Percentiles rank a stretch among this genome's conserved stretches.
Evolutionary conservation across 2,329 filamentous ascomycete genomes (phyloP).

Genomic region (Pseudocercospora vitis): DNA sequence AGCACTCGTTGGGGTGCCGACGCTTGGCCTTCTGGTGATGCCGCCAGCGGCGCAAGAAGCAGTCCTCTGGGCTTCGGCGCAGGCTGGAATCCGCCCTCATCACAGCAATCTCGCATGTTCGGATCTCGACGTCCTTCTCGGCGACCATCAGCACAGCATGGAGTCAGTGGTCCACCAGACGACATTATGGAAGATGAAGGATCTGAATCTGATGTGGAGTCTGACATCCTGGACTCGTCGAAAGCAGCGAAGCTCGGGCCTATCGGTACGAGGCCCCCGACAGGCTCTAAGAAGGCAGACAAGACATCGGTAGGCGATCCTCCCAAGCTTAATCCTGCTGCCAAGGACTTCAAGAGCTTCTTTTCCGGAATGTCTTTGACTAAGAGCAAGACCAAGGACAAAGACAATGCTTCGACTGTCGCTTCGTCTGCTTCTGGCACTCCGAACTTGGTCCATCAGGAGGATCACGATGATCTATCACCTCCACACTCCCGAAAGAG

Average conservation of each 20-base stretch:
- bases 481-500: slow-evolving; percentile 43
- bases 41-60: slow-evolving; percentile 38
- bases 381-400: slow-evolving; percentile 40
- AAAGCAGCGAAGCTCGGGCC: slow-evolving; percentile 59
- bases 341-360: slow-evolving; percentile 79
- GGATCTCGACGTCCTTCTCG: slow-evolving; percentile 73
- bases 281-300: slow-evolving; percentile 25
- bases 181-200: slow-evolving; percentile 53
- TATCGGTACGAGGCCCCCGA: slow-evolving; percentile 69
- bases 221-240: slow-evolving; percentile 41
- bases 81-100: slow-evolving; percentile 57
- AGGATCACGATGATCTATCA: slow-evolving; percentile 35
- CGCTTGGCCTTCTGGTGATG: slow-evolving; percentile 33
- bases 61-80: slow-evolving; percentile 40
- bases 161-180: slow-evolving; percentile 64
- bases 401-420: slow-evolving; percentile 24
- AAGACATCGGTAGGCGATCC: slow-evolving; percentile 40
- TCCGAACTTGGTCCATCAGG: slow-evolving; percentile 27
- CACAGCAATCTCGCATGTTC: slow-evolving; percentile 32
- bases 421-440: slow-evolving; percentile 23
- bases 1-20: slow-evolving; percentile 54
- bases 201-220: slow-evolving; percentile 30
- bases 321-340: slow-evolving; percentile 76
- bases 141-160: slow-evolving; percentile 75
- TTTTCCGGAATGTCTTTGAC: slow-evolving; percentile 50